phyloP scores from a whole-genome alignment of 306 rosid genomes.

The Fragaria iinumae region DNA sequence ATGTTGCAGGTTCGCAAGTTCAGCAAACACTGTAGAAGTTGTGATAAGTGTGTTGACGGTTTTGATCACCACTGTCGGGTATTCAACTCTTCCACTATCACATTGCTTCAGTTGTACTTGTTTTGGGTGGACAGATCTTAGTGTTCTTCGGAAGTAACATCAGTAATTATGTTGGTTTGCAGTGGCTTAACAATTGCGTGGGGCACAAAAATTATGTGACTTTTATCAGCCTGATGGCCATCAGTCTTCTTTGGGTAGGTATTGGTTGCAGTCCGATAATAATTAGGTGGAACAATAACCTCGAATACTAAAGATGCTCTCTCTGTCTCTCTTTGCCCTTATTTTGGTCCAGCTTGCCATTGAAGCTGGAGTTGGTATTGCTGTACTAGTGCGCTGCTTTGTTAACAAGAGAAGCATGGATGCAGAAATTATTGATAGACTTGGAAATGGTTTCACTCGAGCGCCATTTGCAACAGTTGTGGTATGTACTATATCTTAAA shows the following conservation, averaged over 20 bases:
- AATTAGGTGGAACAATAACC: not conserved
- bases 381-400: constrained; percentile 91
- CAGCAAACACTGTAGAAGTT: constrained; percentile 98
- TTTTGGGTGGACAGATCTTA: constrained; percentile 25
- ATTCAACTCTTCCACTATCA: constrained; percentile 20
- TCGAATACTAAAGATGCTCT: constrained; percentile 20
- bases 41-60: constrained; percentile 97
- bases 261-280: constrained; percentile 27
- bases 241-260: constrained; percentile 87
- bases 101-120: constrained; percentile 22
- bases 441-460: constrained; percentile 97
- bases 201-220: constrained; percentile 85
- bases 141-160: constrained; percentile 24
- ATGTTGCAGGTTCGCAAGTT: constrained; percentile 83
- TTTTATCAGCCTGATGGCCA: constrained; percentile 92
- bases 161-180: constrained; percentile 45
- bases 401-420: constrained; percentile 86
- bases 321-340: constrained; percentile 16
- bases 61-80: constrained; percentile 99
- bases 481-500: constrained; percentile 44
- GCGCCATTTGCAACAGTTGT: constrained; percentile 94
- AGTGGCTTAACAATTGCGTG: constrained; percentile 99
- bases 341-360: constrained; percentile 64
- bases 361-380: constrained; percentile 92
- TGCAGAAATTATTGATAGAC: constrained; percentile 80